phyloP scores from a whole-genome alignment of 2,329 filamentous ascomycete genomes.

The Grosmannia clavigera region DNA sequence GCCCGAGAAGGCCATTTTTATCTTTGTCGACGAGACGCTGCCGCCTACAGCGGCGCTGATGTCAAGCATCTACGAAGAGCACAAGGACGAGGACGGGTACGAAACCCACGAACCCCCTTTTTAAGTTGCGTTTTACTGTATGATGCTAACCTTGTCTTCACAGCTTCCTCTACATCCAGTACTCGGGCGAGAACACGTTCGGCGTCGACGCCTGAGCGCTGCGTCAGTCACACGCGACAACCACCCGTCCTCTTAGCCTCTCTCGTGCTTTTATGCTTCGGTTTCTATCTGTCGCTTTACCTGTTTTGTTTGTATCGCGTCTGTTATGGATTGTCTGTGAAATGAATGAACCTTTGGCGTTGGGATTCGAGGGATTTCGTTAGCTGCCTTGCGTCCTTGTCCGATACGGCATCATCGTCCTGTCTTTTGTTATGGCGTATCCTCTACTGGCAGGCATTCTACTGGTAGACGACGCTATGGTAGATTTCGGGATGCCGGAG shows the following conservation, averaged over 20 bases:
- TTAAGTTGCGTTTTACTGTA: conserved; percentile 5
- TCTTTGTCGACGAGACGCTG: conserved; percentile 97
- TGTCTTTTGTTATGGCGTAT: not conserved
- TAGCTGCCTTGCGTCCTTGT: not conserved
- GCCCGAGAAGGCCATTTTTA: conserved; percentile 99
- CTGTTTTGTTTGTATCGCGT: not conserved
- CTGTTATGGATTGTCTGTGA: not conserved
- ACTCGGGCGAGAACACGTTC: conserved; percentile 99
- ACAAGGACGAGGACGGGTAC: conserved; percentile 73
- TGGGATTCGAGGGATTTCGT: not conserved
- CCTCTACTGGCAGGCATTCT: not conserved
- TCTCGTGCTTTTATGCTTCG: not conserved
- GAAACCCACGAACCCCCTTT: not conserved
- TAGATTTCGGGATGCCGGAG: not conserved
- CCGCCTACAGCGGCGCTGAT: conserved; percentile 94
- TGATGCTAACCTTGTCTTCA: not conserved
- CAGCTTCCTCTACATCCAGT: conserved; percentile 97
- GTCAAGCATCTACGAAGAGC: conserved; percentile 99
- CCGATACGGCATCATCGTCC: not conserved
- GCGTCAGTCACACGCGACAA: not conserved
- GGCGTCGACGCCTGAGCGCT: conserved; percentile 29
- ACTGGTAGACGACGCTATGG: not conserved
- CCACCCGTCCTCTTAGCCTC: not conserved
- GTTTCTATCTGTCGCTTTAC: not conserved
- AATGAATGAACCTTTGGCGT: not conserved